Conservation (phyloP, 2,329 filamentous ascomycete species). For the Ustulina deusta region DNA sequence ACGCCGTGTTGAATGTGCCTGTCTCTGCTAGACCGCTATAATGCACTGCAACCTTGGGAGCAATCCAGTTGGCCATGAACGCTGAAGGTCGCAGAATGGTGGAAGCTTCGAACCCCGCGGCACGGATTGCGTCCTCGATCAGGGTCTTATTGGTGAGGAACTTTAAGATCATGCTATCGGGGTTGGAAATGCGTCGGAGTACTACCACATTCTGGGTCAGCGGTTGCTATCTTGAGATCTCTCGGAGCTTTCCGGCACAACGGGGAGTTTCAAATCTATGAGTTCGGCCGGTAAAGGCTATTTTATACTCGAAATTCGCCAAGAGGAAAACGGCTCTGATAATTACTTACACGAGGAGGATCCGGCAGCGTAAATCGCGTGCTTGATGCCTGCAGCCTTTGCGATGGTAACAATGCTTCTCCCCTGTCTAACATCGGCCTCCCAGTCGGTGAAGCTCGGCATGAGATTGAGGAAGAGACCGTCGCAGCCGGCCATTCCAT, state of each 20-base stretch:
- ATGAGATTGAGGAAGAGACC: slow-evolving; percentile 40
- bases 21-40: slow-evolving; percentile 30
- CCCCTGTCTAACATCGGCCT: slow-evolving; percentile 33
- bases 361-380: slow-evolving; percentile 35
- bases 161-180: slow-evolving; percentile 11
- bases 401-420: slow-evolving; percentile 36
- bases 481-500: slow-evolving; percentile 38
- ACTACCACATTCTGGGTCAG: background rate
- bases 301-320: background rate
- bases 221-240: background rate
- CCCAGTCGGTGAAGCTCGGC: slow-evolving; percentile 30
- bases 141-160: slow-evolving; percentile 32
- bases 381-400: slow-evolving; percentile 40
- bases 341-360: background rate
- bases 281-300: background rate
- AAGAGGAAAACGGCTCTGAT: background rate
- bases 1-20: slow-evolving; percentile 35
- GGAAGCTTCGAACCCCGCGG: slow-evolving; percentile 37
- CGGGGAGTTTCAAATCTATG: background rate
- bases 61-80: slow-evolving; percentile 45
- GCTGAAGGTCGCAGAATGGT: slow-evolving; percentile 38
- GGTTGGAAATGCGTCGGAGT: background rate
- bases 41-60: slow-evolving; percentile 38
- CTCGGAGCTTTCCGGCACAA: background rate
- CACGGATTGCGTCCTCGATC: slow-evolving; percentile 29